Conservation (phyloP, 192 early-diverging fungal species). For the Rhizophagus sp. region DNA sequence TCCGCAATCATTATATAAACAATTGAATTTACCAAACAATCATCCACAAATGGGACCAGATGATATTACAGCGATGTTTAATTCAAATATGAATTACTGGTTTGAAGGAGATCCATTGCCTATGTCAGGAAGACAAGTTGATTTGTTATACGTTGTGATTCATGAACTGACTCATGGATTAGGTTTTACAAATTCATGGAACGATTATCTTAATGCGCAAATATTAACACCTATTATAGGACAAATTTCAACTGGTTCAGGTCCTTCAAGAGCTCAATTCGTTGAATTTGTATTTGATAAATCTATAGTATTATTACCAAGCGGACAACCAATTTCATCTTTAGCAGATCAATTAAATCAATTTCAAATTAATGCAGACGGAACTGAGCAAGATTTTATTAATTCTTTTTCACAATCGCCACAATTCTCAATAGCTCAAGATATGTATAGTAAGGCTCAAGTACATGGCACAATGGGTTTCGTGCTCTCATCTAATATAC, state of each 20-base stretch:
- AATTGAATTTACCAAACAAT: slow-evolving; percentile 25
- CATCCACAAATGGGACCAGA: slow-evolving; percentile 32
- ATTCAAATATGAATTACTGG: slow-evolving; percentile 36
- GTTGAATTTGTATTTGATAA: not conserved
- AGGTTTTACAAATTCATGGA: not conserved
- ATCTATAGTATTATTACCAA: not conserved
- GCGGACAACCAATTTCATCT: not conserved
- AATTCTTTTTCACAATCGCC: not conserved
- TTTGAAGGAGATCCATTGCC: not conserved
- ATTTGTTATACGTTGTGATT: not conserved
- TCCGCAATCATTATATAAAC: slow-evolving; percentile 46
- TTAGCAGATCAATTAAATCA: not conserved
- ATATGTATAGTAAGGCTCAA: not conserved
- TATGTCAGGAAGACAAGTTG: not conserved
- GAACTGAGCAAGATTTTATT: not conserved
- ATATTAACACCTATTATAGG: not conserved
- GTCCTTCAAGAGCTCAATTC: not conserved
- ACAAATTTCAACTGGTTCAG: too few species aligned
- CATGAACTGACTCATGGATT: not conserved
- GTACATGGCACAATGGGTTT: not conserved
- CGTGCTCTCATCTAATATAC: too few species aligned
- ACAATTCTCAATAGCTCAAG: not conserved
- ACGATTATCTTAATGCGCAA: not conserved
- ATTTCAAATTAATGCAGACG: not conserved
- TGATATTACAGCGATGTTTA: slow-evolving; percentile 45